These are phyloP conservation scores for Macrotyloma uniflorum DNA, from an alignment of 306 rosid species.

Conservation along the genomic window DNA sequence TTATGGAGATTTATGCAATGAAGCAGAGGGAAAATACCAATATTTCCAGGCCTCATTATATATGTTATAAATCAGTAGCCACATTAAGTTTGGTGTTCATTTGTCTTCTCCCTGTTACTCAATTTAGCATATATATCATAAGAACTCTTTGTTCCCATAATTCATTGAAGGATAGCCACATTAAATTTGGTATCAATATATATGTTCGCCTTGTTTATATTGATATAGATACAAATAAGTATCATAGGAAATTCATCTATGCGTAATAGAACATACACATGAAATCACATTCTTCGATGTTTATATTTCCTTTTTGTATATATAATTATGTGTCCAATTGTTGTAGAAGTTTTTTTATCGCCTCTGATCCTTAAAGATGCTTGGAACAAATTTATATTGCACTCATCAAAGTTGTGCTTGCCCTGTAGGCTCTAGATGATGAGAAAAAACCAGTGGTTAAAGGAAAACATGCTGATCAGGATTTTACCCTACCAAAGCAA, in stretches of 20 bases:
- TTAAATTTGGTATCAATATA: not conserved
- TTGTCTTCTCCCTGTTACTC: too few relatives aligned
- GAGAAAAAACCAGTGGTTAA: slow-evolving; percentile 55
- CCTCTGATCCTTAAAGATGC: slow-evolving; percentile 18
- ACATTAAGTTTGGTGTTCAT: too few relatives aligned
- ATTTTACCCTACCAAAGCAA: slow-evolving; percentile 53
- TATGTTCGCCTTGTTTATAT: not conserved
- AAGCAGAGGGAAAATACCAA: not conserved
- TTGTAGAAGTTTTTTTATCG: not conserved
- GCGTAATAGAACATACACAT: not conserved
- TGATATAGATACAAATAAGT: not conserved
- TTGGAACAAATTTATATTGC: slow-evolving; percentile 20
- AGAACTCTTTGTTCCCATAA: not conserved
- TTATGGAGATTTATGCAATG: not conserved
- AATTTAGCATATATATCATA: not conserved
- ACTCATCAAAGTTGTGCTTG: slow-evolving; percentile 31
- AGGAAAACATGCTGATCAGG: slow-evolving; percentile 58
- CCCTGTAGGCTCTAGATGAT: slow-evolving; percentile 59
- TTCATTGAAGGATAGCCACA: not conserved
- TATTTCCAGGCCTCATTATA: not conserved
- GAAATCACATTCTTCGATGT: not conserved
- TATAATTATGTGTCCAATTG: not conserved
- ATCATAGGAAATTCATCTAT: not conserved
- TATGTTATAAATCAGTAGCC: too few relatives aligned
- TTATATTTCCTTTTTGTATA: not conserved